phyloP scores from a whole-genome alignment of 306 rosid genomes.

The Calophaca sinica region DNA sequence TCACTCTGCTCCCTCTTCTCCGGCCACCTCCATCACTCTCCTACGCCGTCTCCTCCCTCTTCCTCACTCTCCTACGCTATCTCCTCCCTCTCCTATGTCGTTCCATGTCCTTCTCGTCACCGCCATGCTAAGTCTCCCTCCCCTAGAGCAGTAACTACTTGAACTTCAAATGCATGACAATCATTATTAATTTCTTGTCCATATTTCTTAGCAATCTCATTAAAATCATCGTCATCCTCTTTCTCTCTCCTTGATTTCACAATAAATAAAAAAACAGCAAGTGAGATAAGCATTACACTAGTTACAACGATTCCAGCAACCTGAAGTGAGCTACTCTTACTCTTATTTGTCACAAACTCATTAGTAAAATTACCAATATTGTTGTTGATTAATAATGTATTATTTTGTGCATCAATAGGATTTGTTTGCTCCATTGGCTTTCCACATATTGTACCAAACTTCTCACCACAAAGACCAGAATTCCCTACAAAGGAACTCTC shows the following conservation, averaged over 20 bases:
- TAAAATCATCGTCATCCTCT: background rate
- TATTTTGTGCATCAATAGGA: background rate
- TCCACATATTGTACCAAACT: slow-evolving; percentile 48
- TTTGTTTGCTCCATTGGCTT: background rate
- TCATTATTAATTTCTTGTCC: background rate
- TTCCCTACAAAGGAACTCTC: slow-evolving; percentile 60
- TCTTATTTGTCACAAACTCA: background rate
- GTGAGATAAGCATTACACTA: slow-evolving; percentile 41
- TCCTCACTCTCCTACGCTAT: too few species aligned
- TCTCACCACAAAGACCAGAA: slow-evolving; percentile 59
- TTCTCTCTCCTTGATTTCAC: slow-evolving; percentile 43
- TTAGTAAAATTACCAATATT: background rate
- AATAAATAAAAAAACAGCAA: slow-evolving; percentile 38
- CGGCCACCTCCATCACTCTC: too few species aligned
- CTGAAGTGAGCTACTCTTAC: slow-evolving; percentile 14
- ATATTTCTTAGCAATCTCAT: background rate
- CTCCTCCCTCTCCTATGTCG: too few species aligned
- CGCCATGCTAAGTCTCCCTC: too few species aligned
- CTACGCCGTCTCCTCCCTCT: too few species aligned
- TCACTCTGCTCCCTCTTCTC: too few species aligned
- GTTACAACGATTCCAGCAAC: slow-evolving; percentile 45
- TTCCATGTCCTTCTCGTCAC: too few species aligned
- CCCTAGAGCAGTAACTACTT: slow-evolving; percentile 47
- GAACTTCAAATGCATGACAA: slow-evolving; percentile 54
- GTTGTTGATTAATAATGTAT: background rate